Conservation (phyloP, 169 alveolate species). For the Eimeria maxima region DNA sequence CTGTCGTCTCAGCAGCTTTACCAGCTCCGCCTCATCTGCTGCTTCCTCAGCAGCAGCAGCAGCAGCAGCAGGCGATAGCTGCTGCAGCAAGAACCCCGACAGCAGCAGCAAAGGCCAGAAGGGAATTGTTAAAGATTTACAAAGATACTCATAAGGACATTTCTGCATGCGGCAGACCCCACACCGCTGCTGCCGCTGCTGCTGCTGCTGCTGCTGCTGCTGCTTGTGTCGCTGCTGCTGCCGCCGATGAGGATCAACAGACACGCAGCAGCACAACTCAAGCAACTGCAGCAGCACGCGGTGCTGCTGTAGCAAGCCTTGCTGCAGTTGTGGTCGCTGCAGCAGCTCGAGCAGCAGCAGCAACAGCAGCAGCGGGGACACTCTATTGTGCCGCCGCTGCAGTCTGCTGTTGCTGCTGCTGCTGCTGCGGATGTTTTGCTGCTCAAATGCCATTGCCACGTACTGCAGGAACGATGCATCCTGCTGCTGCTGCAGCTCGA, state of each 20-base stretch:
- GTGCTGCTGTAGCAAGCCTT: too few species aligned
- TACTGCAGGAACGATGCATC: constrained; percentile 5
- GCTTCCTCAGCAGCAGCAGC: background rate
- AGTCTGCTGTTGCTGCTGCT: constrained; percentile 7
- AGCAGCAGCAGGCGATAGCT: background rate
- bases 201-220: background rate
- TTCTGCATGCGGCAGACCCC: background rate
- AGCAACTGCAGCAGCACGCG: too few species aligned
- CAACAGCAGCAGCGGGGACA: too few species aligned
- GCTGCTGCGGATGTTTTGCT: background rate
- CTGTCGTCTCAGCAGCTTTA: too few species aligned
- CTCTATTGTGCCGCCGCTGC: background rate
- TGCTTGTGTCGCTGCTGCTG: too few species aligned
- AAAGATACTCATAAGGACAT: background rate
- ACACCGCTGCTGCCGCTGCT: background rate
- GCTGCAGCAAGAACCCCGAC: constrained; percentile 11
- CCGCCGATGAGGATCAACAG: too few species aligned
- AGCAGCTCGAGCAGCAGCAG: too few species aligned
- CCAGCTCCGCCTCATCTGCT: background rate
- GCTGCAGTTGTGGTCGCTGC: too few species aligned
- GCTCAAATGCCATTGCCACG: background rate
- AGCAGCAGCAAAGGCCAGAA: constrained; percentile 27
- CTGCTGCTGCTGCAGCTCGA: too few species aligned
- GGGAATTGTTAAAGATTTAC: background rate
- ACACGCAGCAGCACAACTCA: too few species aligned